These are phyloP conservation scores for Boletus huronensis DNA, from an alignment of 768 basidiomycete species.

Conservation along the genomic window DNA sequence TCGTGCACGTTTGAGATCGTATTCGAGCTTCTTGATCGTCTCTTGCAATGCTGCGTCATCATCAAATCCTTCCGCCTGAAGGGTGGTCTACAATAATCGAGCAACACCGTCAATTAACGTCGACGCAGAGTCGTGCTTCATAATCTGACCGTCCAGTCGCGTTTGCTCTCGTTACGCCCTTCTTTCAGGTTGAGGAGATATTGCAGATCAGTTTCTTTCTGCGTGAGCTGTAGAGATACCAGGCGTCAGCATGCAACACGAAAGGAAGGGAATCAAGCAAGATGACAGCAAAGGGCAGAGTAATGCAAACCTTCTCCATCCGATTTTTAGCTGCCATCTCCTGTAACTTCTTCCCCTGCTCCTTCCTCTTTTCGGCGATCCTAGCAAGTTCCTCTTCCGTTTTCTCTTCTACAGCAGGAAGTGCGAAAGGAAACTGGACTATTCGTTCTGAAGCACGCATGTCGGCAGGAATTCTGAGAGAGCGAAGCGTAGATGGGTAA, in stretches of 20 bases:
- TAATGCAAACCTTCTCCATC: conserved; percentile 67
- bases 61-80: conserved; percentile 69
- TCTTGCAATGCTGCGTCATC: conserved; percentile 77
- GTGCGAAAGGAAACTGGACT: conserved; percentile 83
- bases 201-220: conserved; percentile 75
- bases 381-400: conserved; percentile 85
- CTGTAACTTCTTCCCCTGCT: conserved; percentile 85
- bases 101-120: neutral
- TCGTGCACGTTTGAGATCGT: conserved; percentile 66
- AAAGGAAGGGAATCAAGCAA: neutral
- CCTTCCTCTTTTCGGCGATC: conserved; percentile 73
- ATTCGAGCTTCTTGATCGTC: conserved; percentile 82
- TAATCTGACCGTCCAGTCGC: conserved; percentile 67
- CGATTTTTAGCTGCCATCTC: conserved; percentile 86
- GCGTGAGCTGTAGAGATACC: conserved; percentile 45
- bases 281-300: neutral
- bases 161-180: conserved; percentile 53
- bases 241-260: neutral
- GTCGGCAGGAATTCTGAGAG: conserved; percentile 61
- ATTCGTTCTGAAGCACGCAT: conserved; percentile 66
- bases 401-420: conserved; percentile 69
- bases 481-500: conserved; percentile 65
- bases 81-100: conserved; percentile 41
- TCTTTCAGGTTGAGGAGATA: conserved; percentile 64
- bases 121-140: neutral